A percentile compares a stretch with the other conserved stretches of the same genome.
These are phyloP conservation scores for Asterella californica DNA, from an alignment of 225 moss, liverwort and hornwort species.

Conservation along the genomic window DNA sequence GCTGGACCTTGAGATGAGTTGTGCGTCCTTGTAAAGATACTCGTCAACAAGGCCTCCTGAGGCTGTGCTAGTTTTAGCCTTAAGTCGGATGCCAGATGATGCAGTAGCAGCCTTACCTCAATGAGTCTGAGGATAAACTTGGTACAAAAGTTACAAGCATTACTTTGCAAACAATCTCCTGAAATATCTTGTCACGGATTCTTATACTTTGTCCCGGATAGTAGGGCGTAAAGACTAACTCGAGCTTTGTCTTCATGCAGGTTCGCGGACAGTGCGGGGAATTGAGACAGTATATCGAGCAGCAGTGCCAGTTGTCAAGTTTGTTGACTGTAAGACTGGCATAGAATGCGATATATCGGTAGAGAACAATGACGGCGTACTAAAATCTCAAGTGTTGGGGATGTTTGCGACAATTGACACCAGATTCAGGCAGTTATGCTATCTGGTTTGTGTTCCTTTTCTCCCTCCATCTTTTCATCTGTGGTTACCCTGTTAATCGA, in stretches of 20 bases:
- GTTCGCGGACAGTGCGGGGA: conserved; percentile 56
- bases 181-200: neutral
- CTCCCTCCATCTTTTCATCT: neutral
- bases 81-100: neutral
- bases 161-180: neutral
- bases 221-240: too few species aligned
- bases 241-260: conserved; percentile 21
- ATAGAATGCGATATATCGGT: conserved; percentile 98
- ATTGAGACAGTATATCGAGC: conserved; percentile 89
- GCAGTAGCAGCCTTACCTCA: neutral
- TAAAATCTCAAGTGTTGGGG: conserved; percentile 80
- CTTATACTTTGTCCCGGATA: neutral
- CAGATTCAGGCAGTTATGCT: conserved; percentile 86
- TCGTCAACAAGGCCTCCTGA: neutral
- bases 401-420: conserved; percentile 74
- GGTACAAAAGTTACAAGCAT: neutral
- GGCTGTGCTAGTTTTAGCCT: neutral
- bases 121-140: neutral
- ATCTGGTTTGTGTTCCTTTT: conserved; percentile 56
- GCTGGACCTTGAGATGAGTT: neutral
- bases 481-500: neutral
- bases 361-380: conserved; percentile 87
- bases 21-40: neutral
- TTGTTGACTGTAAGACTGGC: conserved; percentile 76
- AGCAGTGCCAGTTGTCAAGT: conserved; percentile 95